Percentiles rank a stretch among this genome's conserved stretches.
Evolutionary conservation across 192 early-diverging fungal genomes (phyloP).

Genomic region (Phlyctochytrium planicorne): DNA sequence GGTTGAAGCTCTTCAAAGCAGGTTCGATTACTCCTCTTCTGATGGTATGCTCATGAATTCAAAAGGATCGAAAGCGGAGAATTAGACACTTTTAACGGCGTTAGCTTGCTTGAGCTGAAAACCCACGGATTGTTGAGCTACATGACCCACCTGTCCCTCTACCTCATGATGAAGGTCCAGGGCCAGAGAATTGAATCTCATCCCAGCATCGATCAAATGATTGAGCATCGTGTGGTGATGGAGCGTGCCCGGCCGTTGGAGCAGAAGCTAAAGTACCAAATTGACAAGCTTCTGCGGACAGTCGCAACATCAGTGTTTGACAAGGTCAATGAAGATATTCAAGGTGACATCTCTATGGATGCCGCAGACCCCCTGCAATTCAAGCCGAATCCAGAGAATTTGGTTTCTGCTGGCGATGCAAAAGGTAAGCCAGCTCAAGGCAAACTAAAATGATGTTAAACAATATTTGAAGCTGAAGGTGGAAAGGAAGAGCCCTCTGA

Average conservation of each 20-base stretch:
- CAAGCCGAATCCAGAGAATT: slow-evolving; percentile 80
- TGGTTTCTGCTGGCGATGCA: slow-evolving; percentile 39
- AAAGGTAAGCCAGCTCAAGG: neutral
- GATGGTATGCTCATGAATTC: too few relatives aligned
- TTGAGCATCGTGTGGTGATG: slow-evolving; percentile 80
- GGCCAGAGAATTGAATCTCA: slow-evolving; percentile 64
- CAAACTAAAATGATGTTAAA: too few relatives aligned
- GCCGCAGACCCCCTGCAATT: slow-evolving; percentile 75
- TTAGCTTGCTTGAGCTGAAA: slow-evolving; percentile 90
- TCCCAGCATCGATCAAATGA: slow-evolving; percentile 61
- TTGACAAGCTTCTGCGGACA: slow-evolving; percentile 85
- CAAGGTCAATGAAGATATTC: slow-evolving; percentile 10
- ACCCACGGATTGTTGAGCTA: slow-evolving; percentile 85
- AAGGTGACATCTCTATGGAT: neutral
- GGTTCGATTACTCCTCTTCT: neutral
- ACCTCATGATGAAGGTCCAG: slow-evolving; percentile 75
- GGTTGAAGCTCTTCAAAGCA: neutral
- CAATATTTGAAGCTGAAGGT: too few relatives aligned
- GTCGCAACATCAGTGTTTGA: slow-evolving; percentile 29
- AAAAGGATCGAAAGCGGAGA: slow-evolving; percentile 50
- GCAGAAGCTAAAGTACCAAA: slow-evolving; percentile 92
- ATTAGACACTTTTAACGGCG: slow-evolving; percentile 70
- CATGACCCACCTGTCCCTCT: slow-evolving; percentile 73
- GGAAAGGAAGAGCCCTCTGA: neutral
- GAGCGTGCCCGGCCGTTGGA: slow-evolving; percentile 95